Evolutionary conservation across 768 basidiomycete species (phyloP).

Genomic region (Suillus weaverae): DNA sequence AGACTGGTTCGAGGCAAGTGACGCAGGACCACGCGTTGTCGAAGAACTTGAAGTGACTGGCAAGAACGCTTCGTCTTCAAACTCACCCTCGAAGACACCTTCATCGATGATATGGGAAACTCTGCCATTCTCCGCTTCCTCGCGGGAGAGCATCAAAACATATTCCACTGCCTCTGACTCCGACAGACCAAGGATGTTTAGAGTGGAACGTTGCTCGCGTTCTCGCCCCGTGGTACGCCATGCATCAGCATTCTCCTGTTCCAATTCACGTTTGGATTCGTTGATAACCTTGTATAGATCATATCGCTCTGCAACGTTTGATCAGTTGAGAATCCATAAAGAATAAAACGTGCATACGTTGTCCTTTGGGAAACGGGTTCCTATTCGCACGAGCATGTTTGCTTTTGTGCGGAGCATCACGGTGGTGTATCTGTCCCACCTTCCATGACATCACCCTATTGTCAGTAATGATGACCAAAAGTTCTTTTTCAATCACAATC

Average conservation of each 20-base stretch:
- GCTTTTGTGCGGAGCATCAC: constrained; percentile 33
- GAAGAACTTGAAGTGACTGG: constrained; percentile 27
- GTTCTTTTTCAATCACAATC: constrained; percentile 54
- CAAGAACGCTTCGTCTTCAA: constrained; percentile 37
- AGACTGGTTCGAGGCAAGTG: constrained; percentile 15
- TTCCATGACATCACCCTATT: constrained; percentile 68
- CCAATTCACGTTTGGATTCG: constrained; percentile 55
- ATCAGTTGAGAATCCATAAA: constrained; percentile 1
- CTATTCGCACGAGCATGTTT: constrained; percentile 27
- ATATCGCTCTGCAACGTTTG: constrained; percentile 49
- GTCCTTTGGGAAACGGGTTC: constrained; percentile 39
- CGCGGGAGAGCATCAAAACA: constrained; percentile 80
- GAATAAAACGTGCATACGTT: constrained; percentile 38
- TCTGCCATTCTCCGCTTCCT: constrained; percentile 49
- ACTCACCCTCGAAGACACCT: constrained; percentile 58
- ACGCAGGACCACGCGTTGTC: constrained; percentile 6
- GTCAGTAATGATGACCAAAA: constrained; percentile 60
- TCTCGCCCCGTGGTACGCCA: constrained; percentile 47
- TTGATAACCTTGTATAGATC: constrained; percentile 63
- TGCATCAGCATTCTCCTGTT: constrained; percentile 45
- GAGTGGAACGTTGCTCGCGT: constrained; percentile 54
- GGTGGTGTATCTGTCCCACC: constrained; percentile 45
- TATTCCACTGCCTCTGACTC: constrained; percentile 80
- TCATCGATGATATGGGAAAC: constrained; percentile 38
- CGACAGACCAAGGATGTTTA: constrained; percentile 67